Evolutionary conservation across 164 flowering plant genomes (phyloP), one percentile per base, ranked within the genome.

Genomic region (Platanus orientalis): DNA sequence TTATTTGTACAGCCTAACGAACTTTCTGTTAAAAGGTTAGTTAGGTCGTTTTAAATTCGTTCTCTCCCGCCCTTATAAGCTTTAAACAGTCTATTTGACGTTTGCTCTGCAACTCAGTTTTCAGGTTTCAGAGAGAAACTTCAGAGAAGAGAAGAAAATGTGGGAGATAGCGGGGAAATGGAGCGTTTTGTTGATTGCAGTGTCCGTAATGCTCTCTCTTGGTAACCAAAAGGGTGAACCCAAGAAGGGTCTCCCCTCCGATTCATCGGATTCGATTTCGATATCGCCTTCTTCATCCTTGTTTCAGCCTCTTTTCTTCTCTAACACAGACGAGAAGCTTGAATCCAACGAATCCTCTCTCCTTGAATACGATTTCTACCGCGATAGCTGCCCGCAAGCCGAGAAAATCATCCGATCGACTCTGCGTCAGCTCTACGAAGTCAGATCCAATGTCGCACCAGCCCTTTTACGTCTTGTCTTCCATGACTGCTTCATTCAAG

Each of bases 341-440:
- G 6, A 4, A 4, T 42, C 17, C 13, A 14, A 20, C n/a, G 42
- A 42, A 5, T 6, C 24, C 11, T 40, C 12, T 7, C 24, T 52
- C 50, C 76, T 77, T 0, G 64, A 71, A 59, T 78, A 77, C 44
- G 79, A 76, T 70, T 80, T 45, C 70, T 80, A 78, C 63, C 69
- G 74, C 9, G 66, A 75, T 4, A 30, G 73, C 0, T 78, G 84
- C 57, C 81, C 81, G 0, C 48, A 32, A 6, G 81, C 84, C 1
- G 80, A 75, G 69, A 24, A 53, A 4, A 69, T 73, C 19, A 32
- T 80, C 44, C 66, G 65, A 13, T 26, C 56, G 14, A 21, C 56
- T 60, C 59, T 78, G 32, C 74, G 50, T 14, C 3, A 42, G 16
- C 47, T 1, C 0, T 42, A 9, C 17, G 10, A 42, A 9, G 17